These are phyloP conservation scores for Colletotrichum eleusines DNA, from an alignment of 2,329 filamentous ascomycete genomes.

Conservation along the genomic window DNA sequence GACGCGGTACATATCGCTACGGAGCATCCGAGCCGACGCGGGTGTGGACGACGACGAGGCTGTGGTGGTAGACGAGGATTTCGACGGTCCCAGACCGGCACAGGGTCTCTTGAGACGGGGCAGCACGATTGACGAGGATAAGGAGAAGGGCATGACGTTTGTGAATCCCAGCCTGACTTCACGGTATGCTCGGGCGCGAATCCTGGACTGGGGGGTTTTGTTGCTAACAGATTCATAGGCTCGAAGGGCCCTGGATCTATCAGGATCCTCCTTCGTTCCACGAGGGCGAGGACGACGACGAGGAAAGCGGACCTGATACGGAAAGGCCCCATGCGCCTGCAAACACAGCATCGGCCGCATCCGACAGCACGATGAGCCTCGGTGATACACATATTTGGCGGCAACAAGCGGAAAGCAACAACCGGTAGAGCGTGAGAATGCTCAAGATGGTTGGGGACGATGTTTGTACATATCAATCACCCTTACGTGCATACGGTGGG, in stretches of 20 bases:
- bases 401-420: constrained; percentile 44
- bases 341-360: constrained; percentile 49
- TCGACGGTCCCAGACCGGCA: constrained; percentile 52
- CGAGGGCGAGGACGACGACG: constrained; percentile 27
- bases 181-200: constrained; percentile 62
- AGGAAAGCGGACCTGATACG: constrained; percentile 18
- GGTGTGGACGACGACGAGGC: constrained; percentile 54
- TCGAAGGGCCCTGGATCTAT: constrained; percentile 80
- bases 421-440: neutral
- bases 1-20: constrained; percentile 91
- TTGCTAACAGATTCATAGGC: constrained; percentile 53
- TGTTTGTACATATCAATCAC: constrained; percentile 31
- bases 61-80: constrained; percentile 53
- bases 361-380: constrained; percentile 59
- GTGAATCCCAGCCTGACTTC: constrained; percentile 80
- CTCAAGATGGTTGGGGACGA: neutral
- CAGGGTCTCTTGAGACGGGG: constrained; percentile 62
- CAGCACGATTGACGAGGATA: constrained; percentile 78
- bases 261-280: constrained; percentile 62
- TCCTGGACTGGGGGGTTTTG: neutral
- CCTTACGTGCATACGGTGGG: constrained; percentile 21
- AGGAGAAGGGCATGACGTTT: constrained; percentile 77
- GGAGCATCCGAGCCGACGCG: constrained; percentile 76
- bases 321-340: constrained; percentile 22
- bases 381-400: constrained; percentile 66